Conservation (phyloP, 2,329 filamentous ascomycete species). For the Verticillium klebahnii region DNA sequence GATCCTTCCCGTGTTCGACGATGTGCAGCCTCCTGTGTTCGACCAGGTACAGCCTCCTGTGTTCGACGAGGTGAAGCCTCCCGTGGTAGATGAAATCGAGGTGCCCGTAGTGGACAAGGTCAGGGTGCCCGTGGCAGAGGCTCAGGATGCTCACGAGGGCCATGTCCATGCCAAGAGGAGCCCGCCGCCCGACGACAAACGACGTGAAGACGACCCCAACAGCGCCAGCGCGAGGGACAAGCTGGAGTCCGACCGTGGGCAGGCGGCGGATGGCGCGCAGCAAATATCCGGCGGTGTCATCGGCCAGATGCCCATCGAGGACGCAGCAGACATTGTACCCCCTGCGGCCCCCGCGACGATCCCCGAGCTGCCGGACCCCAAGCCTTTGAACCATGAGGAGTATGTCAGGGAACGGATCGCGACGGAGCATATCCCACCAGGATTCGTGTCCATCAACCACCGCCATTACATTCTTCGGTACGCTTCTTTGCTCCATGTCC, state of each 20-base stretch:
- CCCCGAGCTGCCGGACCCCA: constrained; percentile 24
- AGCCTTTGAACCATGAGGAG: constrained; percentile 49
- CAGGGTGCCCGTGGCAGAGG: not conserved
- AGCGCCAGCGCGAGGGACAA: constrained; percentile 10
- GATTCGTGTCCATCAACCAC: constrained; percentile 41
- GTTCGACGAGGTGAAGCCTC: not conserved
- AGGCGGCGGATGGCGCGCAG: constrained; percentile 6
- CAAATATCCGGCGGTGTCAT: constrained; percentile 13
- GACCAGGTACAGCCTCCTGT: not conserved
- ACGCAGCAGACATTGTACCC: constrained; percentile 5
- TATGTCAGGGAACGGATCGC: constrained; percentile 43
- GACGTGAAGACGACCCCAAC: constrained; percentile 1
- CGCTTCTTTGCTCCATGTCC: constrained; percentile 25
- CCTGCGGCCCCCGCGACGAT: constrained; percentile 14
- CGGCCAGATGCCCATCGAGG: constrained; percentile 21
- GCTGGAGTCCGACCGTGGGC: constrained; percentile 16
- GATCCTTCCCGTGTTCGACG: not conserved
- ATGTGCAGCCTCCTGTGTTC: not conserved
- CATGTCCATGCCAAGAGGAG: constrained; percentile 4
- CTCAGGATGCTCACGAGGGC: constrained; percentile 11
- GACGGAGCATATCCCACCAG: constrained; percentile 40
- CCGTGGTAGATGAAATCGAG: not conserved
- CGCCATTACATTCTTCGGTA: constrained; percentile 60
- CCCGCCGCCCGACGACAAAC: constrained; percentile 9
- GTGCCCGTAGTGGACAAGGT: too few relatives aligned